Percentiles rank a stretch among this genome's conserved stretches.
Evolutionary conservation across 106 monocot species (phyloP).

Genomic region (Phalaenopsis aphrodite): DNA sequence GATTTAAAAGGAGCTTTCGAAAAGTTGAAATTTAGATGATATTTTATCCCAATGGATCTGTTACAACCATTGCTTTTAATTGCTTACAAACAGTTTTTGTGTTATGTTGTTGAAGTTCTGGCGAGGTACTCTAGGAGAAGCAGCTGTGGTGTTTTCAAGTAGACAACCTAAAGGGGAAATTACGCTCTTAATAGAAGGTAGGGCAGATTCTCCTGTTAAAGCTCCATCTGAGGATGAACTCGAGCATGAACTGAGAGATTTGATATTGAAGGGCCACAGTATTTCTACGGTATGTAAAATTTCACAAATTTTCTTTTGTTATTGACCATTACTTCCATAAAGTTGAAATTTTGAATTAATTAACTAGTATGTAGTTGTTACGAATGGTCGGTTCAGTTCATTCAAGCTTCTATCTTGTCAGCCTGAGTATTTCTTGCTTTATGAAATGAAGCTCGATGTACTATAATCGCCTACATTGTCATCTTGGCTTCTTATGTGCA

Average conservation of each 20-base stretch:
- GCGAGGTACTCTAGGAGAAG: constrained; percentile 65
- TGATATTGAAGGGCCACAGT: constrained; percentile 45
- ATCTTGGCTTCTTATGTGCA: too few species aligned
- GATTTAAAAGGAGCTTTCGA: not conserved
- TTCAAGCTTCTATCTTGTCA: not conserved
- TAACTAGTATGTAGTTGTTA: not conserved
- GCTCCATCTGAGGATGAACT: constrained; percentile 48
- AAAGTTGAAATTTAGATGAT: not conserved
- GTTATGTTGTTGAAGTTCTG: constrained; percentile 38
- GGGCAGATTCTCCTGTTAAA: constrained; percentile 22
- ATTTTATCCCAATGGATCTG: not conserved
- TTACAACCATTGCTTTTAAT: not conserved
- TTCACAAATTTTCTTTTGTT: not conserved
- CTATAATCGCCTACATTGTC: too few species aligned
- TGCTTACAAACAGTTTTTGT: not conserved
- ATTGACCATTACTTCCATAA: not conserved
- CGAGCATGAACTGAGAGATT: constrained; percentile 41
- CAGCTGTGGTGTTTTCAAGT: constrained; percentile 24
- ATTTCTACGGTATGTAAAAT: constrained; percentile 44
- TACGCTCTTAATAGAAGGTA: constrained; percentile 64
- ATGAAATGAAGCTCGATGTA: too few species aligned
- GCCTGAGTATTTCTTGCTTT: too few species aligned
- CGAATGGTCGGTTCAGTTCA: not conserved
- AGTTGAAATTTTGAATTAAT: not conserved
- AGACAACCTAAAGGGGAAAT: constrained; percentile 61